Conservation (phyloP, 805 yeast species). For the Kodamaea fukazawae region DNA sequence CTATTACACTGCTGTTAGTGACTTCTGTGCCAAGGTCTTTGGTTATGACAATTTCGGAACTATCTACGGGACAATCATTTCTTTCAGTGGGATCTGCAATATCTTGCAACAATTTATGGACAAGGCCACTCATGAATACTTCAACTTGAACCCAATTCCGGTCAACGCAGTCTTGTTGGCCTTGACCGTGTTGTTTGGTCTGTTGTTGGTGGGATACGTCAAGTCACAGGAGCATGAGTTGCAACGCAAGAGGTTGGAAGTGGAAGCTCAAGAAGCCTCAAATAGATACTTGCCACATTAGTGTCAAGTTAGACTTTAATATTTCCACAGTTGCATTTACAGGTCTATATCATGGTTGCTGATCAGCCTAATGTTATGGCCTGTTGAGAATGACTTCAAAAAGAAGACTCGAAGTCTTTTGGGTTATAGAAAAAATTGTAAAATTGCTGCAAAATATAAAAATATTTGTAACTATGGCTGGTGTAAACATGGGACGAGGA, state of each 20-base stretch:
- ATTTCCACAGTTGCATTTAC: no score
- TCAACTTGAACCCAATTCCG: constrained; percentile 77
- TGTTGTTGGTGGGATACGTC: constrained; percentile 43
- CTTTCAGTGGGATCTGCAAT: constrained; percentile 79
- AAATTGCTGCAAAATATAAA: no score
- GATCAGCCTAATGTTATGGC: no score
- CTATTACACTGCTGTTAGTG: constrained; percentile 89
- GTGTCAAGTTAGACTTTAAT: no score
- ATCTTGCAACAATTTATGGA: constrained; percentile 71
- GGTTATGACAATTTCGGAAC: constrained; percentile 92
- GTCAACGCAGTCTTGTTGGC: constrained; percentile 57
- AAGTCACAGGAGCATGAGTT: constrained; percentile 39
- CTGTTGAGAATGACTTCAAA: no score
- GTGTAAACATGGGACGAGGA: no score
- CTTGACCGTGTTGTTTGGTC: constrained; percentile 54
- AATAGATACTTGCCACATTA: constrained; percentile 44
- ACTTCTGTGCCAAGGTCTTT: constrained; percentile 87
- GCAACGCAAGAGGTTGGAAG: constrained; percentile 51
- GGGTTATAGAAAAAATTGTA: not conserved
- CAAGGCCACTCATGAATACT: constrained; percentile 60
- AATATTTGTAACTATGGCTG: no score
- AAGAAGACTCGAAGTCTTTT: no score
- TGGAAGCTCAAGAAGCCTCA: constrained; percentile 63
- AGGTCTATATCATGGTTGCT: no score
- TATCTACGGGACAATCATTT: constrained; percentile 82